These are phyloP conservation scores for Fusarium sp. DNA, from an alignment of 2,329 filamentous ascomycete species.

Conservation along the genomic window DNA sequence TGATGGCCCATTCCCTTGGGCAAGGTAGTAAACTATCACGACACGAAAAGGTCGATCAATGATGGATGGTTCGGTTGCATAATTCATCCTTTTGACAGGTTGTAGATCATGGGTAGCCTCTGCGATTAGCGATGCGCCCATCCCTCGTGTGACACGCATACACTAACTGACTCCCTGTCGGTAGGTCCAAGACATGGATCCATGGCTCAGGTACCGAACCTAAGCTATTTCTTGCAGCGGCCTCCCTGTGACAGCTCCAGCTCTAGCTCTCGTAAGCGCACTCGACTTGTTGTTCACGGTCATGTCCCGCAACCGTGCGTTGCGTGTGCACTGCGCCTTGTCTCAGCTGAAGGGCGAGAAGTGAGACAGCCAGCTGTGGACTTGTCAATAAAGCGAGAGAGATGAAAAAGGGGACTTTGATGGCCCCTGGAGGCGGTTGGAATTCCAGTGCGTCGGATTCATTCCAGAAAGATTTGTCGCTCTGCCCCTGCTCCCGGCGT, in stretches of 20 bases:
- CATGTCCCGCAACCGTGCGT: neutral
- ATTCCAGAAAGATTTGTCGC: constrained; percentile 30
- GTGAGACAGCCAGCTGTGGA: neutral
- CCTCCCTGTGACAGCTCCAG: neutral
- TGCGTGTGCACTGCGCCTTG: neutral
- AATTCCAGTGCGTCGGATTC: constrained; percentile 33
- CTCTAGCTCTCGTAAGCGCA: neutral
- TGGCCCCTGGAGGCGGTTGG: constrained; percentile 7
- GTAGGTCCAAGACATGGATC: neutral
- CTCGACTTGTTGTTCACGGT: neutral
- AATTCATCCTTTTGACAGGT: neutral
- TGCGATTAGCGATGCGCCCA: neutral
- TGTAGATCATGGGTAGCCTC: neutral
- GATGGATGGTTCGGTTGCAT: neutral
- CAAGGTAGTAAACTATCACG: neutral
- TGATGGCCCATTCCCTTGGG: neutral
- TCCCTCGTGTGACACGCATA: constrained; percentile 10
- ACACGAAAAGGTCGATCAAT: neutral
- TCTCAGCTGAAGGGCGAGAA: neutral
- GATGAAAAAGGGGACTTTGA: neutral
- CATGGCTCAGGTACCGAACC: neutral
- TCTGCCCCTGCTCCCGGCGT: constrained; percentile 12
- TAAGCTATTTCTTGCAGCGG: neutral
- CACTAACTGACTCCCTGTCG: neutral
- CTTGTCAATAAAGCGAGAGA: too few relatives aligned